Percentiles rank a stretch among this genome's conserved stretches.
Conservation (phyloP, 1,284 basidiomycete genomes). For the Phaffia rhodozyma region DNA sequence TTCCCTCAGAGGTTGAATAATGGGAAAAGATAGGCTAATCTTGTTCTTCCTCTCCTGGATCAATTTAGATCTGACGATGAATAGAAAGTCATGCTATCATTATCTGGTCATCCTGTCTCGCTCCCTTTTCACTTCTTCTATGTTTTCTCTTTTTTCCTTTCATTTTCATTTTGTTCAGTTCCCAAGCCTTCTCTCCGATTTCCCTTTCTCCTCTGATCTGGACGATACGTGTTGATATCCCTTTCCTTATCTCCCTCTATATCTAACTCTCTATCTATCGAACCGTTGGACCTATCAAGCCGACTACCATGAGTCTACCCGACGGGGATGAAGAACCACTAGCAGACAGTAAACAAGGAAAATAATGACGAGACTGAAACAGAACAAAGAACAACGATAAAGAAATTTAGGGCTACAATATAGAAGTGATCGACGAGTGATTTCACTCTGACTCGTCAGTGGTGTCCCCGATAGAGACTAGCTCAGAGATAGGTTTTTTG, state of each 20-base stretch:
- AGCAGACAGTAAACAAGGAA: not conserved
- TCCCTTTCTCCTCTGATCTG: not conserved
- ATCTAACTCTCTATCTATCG: too few relatives aligned
- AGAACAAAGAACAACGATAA: not conserved
- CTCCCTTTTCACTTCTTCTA: not conserved
- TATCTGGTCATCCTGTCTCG: too few relatives aligned
- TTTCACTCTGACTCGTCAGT: not conserved
- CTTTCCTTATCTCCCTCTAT: too few relatives aligned
- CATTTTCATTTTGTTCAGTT: not conserved
- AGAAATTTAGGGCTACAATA: not conserved
- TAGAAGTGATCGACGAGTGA: not conserved
- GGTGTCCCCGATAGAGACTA: constrained; percentile 22
- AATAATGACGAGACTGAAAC: not conserved
- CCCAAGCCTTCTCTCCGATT: not conserved
- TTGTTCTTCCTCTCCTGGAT: too few relatives aligned
- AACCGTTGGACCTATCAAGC: too few relatives aligned
- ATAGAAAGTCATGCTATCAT: too few relatives aligned
- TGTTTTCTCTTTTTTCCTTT: not conserved
- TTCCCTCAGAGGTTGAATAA: too few relatives aligned
- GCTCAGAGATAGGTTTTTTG: constrained; percentile 34
- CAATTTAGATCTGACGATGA: too few relatives aligned
- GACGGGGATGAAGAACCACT: not conserved
- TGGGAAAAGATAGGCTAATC: too few relatives aligned
- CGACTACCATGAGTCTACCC: too few relatives aligned
- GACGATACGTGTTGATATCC: not conserved